These are phyloP conservation scores for Bertia moriformis DNA, from an alignment of 2,329 filamentous ascomycete genomes.

Conservation along the genomic window DNA sequence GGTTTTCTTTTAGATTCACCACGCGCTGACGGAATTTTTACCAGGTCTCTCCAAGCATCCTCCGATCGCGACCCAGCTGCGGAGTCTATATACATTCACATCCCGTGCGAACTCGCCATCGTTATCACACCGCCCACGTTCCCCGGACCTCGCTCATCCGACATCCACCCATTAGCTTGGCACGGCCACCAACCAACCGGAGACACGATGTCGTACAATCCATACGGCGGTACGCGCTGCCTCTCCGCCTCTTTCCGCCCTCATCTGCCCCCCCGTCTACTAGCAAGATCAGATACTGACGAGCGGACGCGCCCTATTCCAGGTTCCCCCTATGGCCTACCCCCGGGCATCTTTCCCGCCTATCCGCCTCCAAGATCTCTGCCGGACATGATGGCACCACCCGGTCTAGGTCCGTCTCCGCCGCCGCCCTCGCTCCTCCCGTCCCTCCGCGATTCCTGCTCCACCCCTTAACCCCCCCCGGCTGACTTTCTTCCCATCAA, in stretches of 20 bases:
- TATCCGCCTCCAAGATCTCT: slow-evolving; percentile 38
- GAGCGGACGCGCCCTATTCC: no score
- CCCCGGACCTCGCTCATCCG: neutral
- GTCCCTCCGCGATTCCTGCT: neutral
- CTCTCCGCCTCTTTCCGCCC: neutral
- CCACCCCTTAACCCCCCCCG: slow-evolving; percentile 2
- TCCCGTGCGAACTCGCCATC: no score
- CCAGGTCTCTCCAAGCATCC: no score
- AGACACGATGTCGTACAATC: slow-evolving; percentile 4
- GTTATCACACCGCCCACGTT: no score
- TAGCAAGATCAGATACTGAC: no score
- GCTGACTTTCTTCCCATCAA: slow-evolving; percentile 6
- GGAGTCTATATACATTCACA: no score
- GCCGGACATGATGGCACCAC: slow-evolving; percentile 63
- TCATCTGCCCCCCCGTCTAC: slow-evolving; percentile 1
- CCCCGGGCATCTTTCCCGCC: slow-evolving; percentile 60
- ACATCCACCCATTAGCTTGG: no score
- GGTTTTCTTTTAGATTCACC: no score
- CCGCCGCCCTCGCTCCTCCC: no score
- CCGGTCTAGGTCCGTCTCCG: slow-evolving; percentile 60
- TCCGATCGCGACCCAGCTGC: no score
- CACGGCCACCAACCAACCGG: no score
- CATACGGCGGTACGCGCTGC: slow-evolving; percentile 3
- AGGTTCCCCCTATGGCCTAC: slow-evolving; percentile 60
- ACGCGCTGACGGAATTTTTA: no score